Evolutionary conservation across 768 basidiomycete genomes (phyloP), one percentile per base, ranked within the genome.

Genomic region (Agaricus sinodeliciosus): DNA sequence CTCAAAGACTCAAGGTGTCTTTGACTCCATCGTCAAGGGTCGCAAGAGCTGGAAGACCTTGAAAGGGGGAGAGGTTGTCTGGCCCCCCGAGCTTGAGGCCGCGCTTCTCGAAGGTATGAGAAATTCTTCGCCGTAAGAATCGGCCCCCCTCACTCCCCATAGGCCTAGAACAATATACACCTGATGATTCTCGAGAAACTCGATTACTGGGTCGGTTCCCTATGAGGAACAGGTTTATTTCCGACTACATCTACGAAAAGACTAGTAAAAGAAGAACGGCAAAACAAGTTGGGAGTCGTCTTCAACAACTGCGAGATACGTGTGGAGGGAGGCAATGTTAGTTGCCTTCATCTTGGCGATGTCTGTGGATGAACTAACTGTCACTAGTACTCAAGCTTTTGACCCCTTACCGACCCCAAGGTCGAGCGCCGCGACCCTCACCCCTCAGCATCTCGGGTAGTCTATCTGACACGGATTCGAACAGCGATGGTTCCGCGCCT

Each of bases 21-120:
- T 86, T 65, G 74, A 81, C 62, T 78, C 79, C 44, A 81, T 88
- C 56, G 77, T 85, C 57, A 79, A 75, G 56, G 78, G 78, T 40
- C 78, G 87, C 58, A 87, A 87, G 67, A 83, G 78, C 61, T 89
- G 85, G 84, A 86, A 87, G 63, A 86, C 83, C 0, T 67, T 84
- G 25, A 78, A 79, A 63, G 86, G 84, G 42, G 79, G 81, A 27
- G 86, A 89, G 63, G 76, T 84, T 9, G 86, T 90, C 18, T 89
- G 87, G 87, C 87, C 87, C 48, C 85, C 83, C 9, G 78, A 84
- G 59, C 79, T 90, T 47, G 87, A 90, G 70, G 85, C 82, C 26
- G 84, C 84, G 37, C 72, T 90, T 58, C 76, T 90, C 40, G 82
- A 87, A 76, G 87, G 87, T 84, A 56, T 40, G 22, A 69, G 43